Conservation (phyloP, 768 basidiomycete species). For the Trametes cingulata region DNA sequence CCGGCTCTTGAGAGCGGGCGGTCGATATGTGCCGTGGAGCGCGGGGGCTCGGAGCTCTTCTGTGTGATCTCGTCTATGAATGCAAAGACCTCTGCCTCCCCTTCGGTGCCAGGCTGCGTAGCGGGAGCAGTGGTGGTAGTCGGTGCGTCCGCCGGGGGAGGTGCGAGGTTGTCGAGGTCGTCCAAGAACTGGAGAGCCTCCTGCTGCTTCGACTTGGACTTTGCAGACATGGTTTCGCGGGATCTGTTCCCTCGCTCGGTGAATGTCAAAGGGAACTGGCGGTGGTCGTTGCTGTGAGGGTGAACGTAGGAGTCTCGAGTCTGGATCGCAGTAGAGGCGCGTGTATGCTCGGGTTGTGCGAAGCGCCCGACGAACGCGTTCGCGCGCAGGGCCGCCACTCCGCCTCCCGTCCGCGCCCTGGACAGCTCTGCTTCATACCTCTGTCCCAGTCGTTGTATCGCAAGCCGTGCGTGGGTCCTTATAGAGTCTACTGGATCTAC, state of each 20-base stretch:
- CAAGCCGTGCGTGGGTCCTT: too few relatives aligned
- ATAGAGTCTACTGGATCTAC: too few relatives aligned
- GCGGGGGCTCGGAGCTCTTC: slow-evolving; percentile 81
- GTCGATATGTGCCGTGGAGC: slow-evolving; percentile 56
- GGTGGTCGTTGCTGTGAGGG: neutral
- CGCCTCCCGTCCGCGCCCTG: neutral
- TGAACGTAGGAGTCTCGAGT: neutral
- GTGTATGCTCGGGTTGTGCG: neutral
- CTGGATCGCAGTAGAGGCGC: neutral
- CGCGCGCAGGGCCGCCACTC: neutral
- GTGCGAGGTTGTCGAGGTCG: slow-evolving; percentile 80
- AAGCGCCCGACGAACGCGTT: slow-evolving; percentile 1
- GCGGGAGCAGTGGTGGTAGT: slow-evolving; percentile 31
- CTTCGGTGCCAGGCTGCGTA: slow-evolving; percentile 37
- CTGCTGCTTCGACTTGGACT: slow-evolving; percentile 75
- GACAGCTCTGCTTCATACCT: too few relatives aligned
- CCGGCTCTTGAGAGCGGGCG: slow-evolving; percentile 63
- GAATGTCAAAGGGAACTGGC: too few relatives aligned
- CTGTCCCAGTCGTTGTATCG: too few relatives aligned
- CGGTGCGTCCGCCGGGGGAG: slow-evolving; percentile 27
- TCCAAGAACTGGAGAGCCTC: slow-evolving; percentile 94
- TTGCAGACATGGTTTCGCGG: slow-evolving; percentile 36
- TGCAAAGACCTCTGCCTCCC: slow-evolving; percentile 82
- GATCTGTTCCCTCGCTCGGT: neutral
- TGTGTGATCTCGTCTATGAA: slow-evolving; percentile 95